A percentile compares a stretch with the other conserved stretches of the same genome.
phyloP scores from a whole-genome alignment of 2,329 filamentous ascomycete genomes.

The Dactylellina leptospora region DNA sequence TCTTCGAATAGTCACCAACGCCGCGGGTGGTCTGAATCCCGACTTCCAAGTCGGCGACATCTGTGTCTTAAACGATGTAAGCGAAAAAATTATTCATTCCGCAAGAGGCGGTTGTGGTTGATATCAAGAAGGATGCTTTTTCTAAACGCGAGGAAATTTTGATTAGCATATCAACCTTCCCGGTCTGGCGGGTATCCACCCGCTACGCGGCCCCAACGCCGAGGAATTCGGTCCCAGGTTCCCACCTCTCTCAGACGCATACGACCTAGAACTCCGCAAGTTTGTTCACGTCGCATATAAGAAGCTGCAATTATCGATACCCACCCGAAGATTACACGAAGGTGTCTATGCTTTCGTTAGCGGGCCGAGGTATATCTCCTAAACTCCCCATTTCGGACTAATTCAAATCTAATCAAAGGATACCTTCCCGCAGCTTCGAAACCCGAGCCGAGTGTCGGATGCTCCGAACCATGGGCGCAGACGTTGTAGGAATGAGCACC shows the following conservation, averaged over 20 bases:
- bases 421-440: constrained; percentile 65
- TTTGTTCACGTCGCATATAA: constrained; percentile 69
- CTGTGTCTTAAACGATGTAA: constrained; percentile 71
- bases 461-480: constrained; percentile 70
- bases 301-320: constrained; percentile 63
- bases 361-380: constrained; percentile 67
- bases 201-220: constrained; percentile 70
- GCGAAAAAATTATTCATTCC: constrained; percentile 45
- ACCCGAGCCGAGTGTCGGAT: constrained; percentile 73
- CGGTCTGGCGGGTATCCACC: constrained; percentile 70
- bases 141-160: constrained; percentile 26
- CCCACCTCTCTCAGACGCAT: constrained; percentile 72
- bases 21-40: constrained; percentile 72
- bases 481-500: constrained; percentile 76
- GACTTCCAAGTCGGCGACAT: constrained; percentile 72
- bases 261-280: constrained; percentile 70
- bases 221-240: constrained; percentile 72
- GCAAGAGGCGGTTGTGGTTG: constrained; percentile 4
- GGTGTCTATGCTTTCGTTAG: constrained; percentile 73
- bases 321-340: constrained; percentile 68
- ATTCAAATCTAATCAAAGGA: background rate
- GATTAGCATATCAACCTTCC: constrained; percentile 70
- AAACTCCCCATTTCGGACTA: background rate
- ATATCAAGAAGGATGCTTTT: background rate
- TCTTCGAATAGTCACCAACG: constrained; percentile 68